Base-by-base conservation (phyloP, 176 grass and related monocot genomes). In the Avena sativa region DNA sequence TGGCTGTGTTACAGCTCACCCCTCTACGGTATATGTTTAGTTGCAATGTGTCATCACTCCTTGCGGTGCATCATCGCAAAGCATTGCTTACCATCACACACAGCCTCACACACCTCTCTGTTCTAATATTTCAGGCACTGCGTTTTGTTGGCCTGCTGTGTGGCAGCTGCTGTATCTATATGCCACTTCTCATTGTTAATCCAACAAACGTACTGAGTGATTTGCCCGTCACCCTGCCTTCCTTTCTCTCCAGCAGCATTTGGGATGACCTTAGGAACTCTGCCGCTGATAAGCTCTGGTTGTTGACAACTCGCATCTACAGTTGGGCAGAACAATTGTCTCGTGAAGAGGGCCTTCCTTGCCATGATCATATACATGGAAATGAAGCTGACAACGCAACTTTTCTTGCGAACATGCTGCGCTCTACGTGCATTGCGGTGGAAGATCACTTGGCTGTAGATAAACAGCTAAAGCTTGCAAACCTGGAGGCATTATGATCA, bases 161-260 rank as follows among this genome's bases (percentile, higher is more conserved):
- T 80, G 87, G 92, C 55, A 87, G 89, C 79, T 95, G 92, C 72
- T 98, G 92, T 79, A 77, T 86, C 38, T 98, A 96, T 81, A 96
- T 96, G 93, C 97, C 92, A 9, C 90, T 98, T 91, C 93, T 98
- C 44, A 68, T 90, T 59, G 79, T 94, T 60, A 88, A 94, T 88
- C 89, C 87, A 40, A 91, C 53, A 69, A 93, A 73, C 80, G 85
- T 98, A 70, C 76, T 96, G 75, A 89, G 76, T 62, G 94, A 96
- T 78, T 84, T 98, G 49, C 92, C 97, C 3, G 86, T 96, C 74
- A 96, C 97, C 23, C 87, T 98, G 48, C 90, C 92, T 64, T 87
- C 94, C 17, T 91, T 94, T 79, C 83, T 96, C 57, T 94, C 89
- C 16, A 87, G 91, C 81, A 81, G 67, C 20, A 85, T 75, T 86